Conservation (phyloP, 495 filamentous ascomycete genomes). For the Extremus antarcticus region DNA sequence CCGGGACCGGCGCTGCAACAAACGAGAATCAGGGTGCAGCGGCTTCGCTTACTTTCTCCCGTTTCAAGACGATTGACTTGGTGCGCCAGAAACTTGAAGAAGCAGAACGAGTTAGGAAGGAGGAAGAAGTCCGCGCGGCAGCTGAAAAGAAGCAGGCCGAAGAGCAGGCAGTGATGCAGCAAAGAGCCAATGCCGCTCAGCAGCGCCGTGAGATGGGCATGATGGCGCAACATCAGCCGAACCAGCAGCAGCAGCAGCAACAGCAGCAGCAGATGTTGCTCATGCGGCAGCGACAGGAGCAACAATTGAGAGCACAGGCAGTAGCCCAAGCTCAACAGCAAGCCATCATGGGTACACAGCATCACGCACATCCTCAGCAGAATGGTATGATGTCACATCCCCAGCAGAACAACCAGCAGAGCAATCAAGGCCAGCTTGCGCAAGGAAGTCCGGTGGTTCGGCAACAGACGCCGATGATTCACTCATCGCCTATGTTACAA, state of each 20-base stretch:
- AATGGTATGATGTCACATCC: slow-evolving; percentile 35
- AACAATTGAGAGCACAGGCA: slow-evolving; percentile 26
- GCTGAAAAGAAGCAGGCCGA: slow-evolving; percentile 41
- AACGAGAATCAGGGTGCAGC: slow-evolving; percentile 61
- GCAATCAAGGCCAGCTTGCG: slow-evolving; percentile 33
- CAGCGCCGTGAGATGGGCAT: slow-evolving; percentile 4
- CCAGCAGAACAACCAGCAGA: slow-evolving; percentile 25
- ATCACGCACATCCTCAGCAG: slow-evolving; percentile 26
- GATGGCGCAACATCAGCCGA: slow-evolving; percentile 20
- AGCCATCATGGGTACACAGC: not conserved
- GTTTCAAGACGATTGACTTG: slow-evolving; percentile 78
- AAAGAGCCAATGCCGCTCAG: not conserved
- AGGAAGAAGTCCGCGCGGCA: slow-evolving; percentile 45
- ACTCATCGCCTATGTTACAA: slow-evolving; percentile 64
- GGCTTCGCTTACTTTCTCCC: slow-evolving; percentile 79
- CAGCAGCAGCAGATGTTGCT: slow-evolving; percentile 25
- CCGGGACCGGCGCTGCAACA: slow-evolving; percentile 53
- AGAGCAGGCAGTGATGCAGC: slow-evolving; percentile 13
- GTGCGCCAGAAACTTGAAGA: slow-evolving; percentile 72
- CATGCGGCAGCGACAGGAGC: slow-evolving; percentile 21
- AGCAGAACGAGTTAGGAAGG: slow-evolving; percentile 48
- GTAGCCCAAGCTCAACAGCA: slow-evolving; percentile 15
- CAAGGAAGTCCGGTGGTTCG: slow-evolving; percentile 70
- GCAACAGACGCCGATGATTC: slow-evolving; percentile 66
- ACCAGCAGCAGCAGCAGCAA: slow-evolving; percentile 19